Evolutionary conservation across 2,329 filamentous ascomycete species (phyloP).

Genomic region (Penicillium sp.): DNA sequence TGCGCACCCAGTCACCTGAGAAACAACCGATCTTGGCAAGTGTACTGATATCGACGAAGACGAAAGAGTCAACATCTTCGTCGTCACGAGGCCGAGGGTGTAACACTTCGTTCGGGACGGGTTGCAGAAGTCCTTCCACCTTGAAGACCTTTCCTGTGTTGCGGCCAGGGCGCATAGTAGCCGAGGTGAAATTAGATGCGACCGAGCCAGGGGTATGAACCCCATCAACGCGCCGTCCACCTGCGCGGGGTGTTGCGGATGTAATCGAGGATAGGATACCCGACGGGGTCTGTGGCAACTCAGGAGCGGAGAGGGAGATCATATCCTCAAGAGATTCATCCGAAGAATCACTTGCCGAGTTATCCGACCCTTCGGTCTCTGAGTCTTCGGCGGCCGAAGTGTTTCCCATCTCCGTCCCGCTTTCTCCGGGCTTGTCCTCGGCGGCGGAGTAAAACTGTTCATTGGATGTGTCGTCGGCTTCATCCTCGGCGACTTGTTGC

Average conservation of each 20-base stretch:
- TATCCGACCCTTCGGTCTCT: constrained; percentile 54
- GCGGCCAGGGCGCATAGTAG: constrained; percentile 71
- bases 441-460: constrained; percentile 92
- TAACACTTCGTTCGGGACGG: constrained; percentile 72
- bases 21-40: constrained; percentile 91
- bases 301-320: constrained; percentile 81
- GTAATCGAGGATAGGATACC: constrained; percentile 78
- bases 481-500: constrained; percentile 58
- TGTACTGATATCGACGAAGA: constrained; percentile 86
- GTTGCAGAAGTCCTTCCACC: constrained; percentile 69
- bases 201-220: constrained; percentile 81
- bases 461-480: constrained; percentile 77
- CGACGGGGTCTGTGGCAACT: constrained; percentile 70
- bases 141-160: constrained; percentile 78
- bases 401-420: constrained; percentile 49
- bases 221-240: constrained; percentile 68
- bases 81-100: constrained; percentile 80
- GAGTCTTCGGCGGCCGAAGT: constrained; percentile 59
- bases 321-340: constrained; percentile 92
- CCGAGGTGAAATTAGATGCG: constrained; percentile 81
- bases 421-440: constrained; percentile 62
- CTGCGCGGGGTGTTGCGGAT: constrained; percentile 75
- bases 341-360: constrained; percentile 70
- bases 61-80: constrained; percentile 79
- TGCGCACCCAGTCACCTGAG: constrained; percentile 91